These are phyloP conservation scores for Ceratocystis diversiconidia DNA, from an alignment of 2,329 filamentous ascomycete genomes.

Conservation along the genomic window DNA sequence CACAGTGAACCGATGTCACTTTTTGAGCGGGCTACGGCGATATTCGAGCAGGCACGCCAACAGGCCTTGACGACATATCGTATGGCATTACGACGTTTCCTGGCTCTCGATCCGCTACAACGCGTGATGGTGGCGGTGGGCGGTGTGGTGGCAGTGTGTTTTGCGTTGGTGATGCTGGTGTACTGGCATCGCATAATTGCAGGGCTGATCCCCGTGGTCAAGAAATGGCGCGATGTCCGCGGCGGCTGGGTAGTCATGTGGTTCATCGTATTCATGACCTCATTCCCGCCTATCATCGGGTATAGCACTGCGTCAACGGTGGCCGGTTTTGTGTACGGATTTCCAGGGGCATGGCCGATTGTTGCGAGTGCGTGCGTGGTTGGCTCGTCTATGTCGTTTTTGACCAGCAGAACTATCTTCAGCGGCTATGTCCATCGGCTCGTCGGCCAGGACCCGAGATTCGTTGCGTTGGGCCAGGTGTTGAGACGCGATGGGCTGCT, in stretches of 20 bases:
- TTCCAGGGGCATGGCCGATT: conserved; percentile 61
- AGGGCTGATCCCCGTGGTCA: conserved; percentile 56
- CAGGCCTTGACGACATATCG: conserved; percentile 32
- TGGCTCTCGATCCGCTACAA: conserved; percentile 45
- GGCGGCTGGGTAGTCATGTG: conserved; percentile 67
- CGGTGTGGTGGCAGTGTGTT: conserved; percentile 35
- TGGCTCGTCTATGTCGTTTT: conserved; percentile 66
- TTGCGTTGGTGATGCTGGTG: conserved; percentile 55
- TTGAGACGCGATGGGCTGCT: conserved; percentile 81
- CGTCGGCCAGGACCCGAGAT: conserved; percentile 70
- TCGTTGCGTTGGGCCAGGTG: conserved; percentile 75
- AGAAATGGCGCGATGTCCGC: conserved; percentile 58
- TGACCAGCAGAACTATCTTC: conserved; percentile 66
- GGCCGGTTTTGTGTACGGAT: conserved; percentile 42
- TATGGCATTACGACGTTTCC: conserved; percentile 30
- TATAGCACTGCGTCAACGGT: conserved; percentile 58
- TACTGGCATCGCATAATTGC: conserved; percentile 71
- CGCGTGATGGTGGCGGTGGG: conserved; percentile 35
- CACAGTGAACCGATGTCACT: not conserved
- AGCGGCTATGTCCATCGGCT: conserved; percentile 65
- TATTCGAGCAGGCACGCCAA: conserved; percentile 27
- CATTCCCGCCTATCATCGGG: conserved; percentile 76
- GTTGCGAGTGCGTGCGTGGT: conserved; percentile 63
- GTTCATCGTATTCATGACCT: conserved; percentile 57
- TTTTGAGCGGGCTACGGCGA: not conserved